phyloP scores from a whole-genome alignment of 2,329 filamentous ascomycete species.

The Reticulascus tulasneorum region DNA sequence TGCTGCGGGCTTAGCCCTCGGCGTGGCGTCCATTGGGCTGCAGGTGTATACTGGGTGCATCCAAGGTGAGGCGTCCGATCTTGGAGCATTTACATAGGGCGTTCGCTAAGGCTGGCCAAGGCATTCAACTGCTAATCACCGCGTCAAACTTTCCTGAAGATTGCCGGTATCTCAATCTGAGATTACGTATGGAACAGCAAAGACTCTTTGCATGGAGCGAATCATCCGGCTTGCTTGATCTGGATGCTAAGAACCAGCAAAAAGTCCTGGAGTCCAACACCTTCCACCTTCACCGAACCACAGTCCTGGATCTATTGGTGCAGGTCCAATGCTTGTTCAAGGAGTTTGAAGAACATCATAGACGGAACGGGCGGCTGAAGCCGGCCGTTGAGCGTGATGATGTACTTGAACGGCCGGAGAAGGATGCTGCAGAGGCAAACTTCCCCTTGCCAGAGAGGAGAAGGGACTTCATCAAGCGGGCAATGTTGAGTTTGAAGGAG shows the following conservation, averaged over 20 bases:
- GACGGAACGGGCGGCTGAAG: slow-evolving; percentile 32
- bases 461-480: slow-evolving; percentile 38
- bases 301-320: slow-evolving; percentile 43
- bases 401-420: slow-evolving; percentile 33
- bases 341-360: slow-evolving; percentile 40
- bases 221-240: slow-evolving; percentile 42
- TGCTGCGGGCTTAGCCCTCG: slow-evolving; percentile 35
- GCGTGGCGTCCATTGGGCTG: slow-evolving; percentile 40
- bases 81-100: neutral
- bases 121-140: slow-evolving; percentile 44
- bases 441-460: slow-evolving; percentile 39
- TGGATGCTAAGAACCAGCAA: slow-evolving; percentile 34
- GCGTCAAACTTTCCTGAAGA: slow-evolving; percentile 45
- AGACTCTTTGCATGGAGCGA: slow-evolving; percentile 47
- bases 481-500: slow-evolving; percentile 33
- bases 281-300: slow-evolving; percentile 44
- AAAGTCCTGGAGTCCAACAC: slow-evolving; percentile 43
- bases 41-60: slow-evolving; percentile 44
- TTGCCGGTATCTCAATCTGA: slow-evolving; percentile 43
- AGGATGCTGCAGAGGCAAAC: slow-evolving; percentile 39
- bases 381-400: slow-evolving; percentile 28
- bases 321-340: slow-evolving; percentile 44
- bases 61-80: slow-evolving; percentile 25
- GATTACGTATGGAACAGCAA: slow-evolving; percentile 47
- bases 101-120: slow-evolving; percentile 22